These are phyloP conservation scores for Pseudozyma pruni DNA, from an alignment of 1,284 basidiomycete species.

Conservation along the genomic window DNA sequence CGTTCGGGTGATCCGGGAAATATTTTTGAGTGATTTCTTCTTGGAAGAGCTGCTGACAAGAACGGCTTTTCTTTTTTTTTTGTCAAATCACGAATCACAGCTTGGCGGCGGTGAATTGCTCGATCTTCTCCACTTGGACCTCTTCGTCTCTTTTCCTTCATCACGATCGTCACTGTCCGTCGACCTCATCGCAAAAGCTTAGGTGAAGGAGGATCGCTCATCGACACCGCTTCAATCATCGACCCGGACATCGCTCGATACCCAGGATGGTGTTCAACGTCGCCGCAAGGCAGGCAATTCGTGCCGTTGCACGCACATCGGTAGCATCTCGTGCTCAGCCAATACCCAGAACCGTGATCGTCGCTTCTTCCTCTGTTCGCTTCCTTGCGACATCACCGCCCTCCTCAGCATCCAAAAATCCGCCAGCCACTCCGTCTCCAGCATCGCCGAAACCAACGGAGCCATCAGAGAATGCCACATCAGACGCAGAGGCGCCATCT, in stretches of 20 bases:
- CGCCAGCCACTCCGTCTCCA: neutral
- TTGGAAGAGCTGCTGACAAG: constrained; percentile 7
- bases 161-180: neutral
- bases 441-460: neutral
- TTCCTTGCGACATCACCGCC: constrained; percentile 36
- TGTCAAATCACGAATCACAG: too few relatives aligned
- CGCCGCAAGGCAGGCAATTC: constrained; percentile 28
- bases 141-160: constrained; percentile 4
- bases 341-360: neutral
- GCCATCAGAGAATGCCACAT: neutral
- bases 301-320: constrained; percentile 13
- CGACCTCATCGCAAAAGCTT: too few relatives aligned
- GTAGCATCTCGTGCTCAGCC: constrained; percentile 3
- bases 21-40: constrained; percentile 5
- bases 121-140: constrained; percentile 7
- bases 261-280: constrained; percentile 33
- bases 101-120: neutral
- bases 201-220: too few relatives aligned
- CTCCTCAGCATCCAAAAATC: neutral
- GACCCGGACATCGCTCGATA: neutral
- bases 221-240: neutral
- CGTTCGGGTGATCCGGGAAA: neutral
- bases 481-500: constrained; percentile 5
- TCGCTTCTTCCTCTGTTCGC: constrained; percentile 15
- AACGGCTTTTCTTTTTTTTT: neutral